These are phyloP conservation scores for Russula brevipes DNA, from an alignment of 768 basidiomycete species.

Conservation along the genomic window DNA sequence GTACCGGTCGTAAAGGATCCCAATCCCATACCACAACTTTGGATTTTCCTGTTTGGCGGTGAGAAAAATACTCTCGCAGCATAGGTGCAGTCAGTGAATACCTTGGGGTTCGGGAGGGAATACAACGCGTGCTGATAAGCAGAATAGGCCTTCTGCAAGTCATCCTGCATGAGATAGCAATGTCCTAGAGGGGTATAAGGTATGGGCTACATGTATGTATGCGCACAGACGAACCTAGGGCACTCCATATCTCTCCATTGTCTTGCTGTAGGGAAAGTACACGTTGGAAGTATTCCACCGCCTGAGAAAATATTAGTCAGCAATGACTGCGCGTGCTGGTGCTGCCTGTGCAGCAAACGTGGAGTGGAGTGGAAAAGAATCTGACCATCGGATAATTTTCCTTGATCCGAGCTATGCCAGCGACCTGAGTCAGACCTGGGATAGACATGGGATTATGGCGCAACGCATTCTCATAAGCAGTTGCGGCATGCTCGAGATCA, in stretches of 20 bases:
- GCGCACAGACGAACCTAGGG: slow-evolving; percentile 58
- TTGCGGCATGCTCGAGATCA: slow-evolving; percentile 87
- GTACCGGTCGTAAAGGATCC: slow-evolving; percentile 97
- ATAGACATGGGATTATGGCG: slow-evolving; percentile 92
- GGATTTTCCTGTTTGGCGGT: slow-evolving; percentile 69
- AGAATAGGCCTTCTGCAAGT: slow-evolving; percentile 96
- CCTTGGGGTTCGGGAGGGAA: slow-evolving; percentile 92
- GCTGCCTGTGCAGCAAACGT: too few relatives aligned
- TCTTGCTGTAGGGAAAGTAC: slow-evolving; percentile 87
- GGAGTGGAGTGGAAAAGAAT: slow-evolving; percentile 13
- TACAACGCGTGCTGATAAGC: slow-evolving; percentile 99
- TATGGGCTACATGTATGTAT: slow-evolving; percentile 21
- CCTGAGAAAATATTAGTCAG: slow-evolving; percentile 44
- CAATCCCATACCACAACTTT: slow-evolving; percentile 99
- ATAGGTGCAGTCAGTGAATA: slow-evolving; percentile 31
- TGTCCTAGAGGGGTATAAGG: slow-evolving; percentile 52
- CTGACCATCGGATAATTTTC: slow-evolving; percentile 94
- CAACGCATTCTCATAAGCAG: slow-evolving; percentile 91
- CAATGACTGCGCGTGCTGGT: slow-evolving; percentile 17
- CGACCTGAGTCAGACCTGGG: slow-evolving; percentile 87
- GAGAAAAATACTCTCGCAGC: slow-evolving; percentile 10
- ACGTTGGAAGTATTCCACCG: slow-evolving; percentile 94
- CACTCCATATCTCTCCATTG: slow-evolving; percentile 98
- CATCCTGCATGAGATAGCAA: slow-evolving; percentile 98
- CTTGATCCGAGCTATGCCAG: slow-evolving; percentile 93